Percentiles rank a stretch among this genome's conserved stretches.
phyloP scores from a whole-genome alignment of 352 stramenopile genomes.

The Pythium pyrilobum region DNA sequence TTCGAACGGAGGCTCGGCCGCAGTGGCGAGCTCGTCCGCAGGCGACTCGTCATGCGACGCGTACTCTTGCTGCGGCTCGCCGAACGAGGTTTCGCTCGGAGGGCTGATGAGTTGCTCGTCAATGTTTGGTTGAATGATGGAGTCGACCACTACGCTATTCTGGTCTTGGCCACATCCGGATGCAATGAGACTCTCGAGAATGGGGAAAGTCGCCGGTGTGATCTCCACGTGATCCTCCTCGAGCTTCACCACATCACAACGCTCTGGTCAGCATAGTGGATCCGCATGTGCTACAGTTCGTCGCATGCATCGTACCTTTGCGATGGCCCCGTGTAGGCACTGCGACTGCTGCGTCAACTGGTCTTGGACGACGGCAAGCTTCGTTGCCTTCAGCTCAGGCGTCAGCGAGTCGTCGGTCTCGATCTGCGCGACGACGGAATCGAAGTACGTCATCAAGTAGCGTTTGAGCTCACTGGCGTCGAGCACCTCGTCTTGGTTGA shows the following conservation, averaged over 20 bases:
- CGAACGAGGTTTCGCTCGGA: neutral
- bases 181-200: neutral
- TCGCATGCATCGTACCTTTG: no score
- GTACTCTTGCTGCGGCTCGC: neutral
- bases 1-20: neutral
- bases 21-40: neutral
- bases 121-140: neutral
- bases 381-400: neutral
- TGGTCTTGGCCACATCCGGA: neutral
- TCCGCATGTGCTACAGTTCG: neutral
- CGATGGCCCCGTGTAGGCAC: neutral
- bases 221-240: neutral
- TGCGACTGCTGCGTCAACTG: neutral
- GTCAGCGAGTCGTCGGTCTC: neutral
- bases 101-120: no score
- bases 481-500: conserved; percentile 14
- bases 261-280: neutral
- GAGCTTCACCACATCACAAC: neutral
- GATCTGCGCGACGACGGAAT: neutral
- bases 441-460: neutral
- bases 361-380: neutral
- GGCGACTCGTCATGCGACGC: neutral
- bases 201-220: neutral
- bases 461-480: conserved; percentile 2
- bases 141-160: neutral